Evolutionary conservation across 306 rosid genomes (phyloP), one percentile per base, ranked within the genome.

Genomic region (Sicyos edulis): DNA sequence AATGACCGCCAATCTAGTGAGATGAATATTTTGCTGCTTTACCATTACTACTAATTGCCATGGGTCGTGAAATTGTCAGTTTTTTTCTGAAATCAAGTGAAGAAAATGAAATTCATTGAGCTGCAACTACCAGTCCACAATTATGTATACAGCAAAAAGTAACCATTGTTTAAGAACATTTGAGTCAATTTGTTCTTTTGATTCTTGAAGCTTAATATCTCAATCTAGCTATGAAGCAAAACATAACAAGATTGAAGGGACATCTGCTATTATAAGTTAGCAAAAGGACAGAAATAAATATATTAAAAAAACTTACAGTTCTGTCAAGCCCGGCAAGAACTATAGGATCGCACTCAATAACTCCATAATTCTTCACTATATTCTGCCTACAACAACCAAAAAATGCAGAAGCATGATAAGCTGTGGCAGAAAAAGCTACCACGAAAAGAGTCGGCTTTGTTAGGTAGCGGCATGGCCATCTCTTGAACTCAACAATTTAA

Each of bases 291-390:
- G 40, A 66, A 17, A 57, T 52, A 52, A 52, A 12, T 0, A 58
- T 6, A n/a, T 15, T 8, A n/a, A 62, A 8, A 32, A 51, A 22
- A 79, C 95, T 85, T 83, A 88, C 96, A 72, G 90, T 85, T 86
- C 77, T 82, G 72, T 90, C 96, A 77, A 90, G 85, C 78, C 95
- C 96, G 47, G 81, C 64, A 54, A 88, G 95, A 79, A 88, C 78
- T 79, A 82, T 66, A 66, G 91, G 88, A 76, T 90, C 87, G 16
- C 95, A 85, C 78, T 90, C 90, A 65, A 90, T 82, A 76, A 90
- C 86, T 61, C 95, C 96, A 75, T 90, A 90, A n/a, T 76, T 88
- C 95, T 86, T 88, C 82, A 83, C 85, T 78, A 84, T 26, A 73
- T 78, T 90, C 76, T 78, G 85, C 88, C 96, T 90, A 55, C 82